These are phyloP conservation scores for Fraxinus anomala DNA, from an alignment of 257 asterid genomes.

Conservation along the genomic window DNA sequence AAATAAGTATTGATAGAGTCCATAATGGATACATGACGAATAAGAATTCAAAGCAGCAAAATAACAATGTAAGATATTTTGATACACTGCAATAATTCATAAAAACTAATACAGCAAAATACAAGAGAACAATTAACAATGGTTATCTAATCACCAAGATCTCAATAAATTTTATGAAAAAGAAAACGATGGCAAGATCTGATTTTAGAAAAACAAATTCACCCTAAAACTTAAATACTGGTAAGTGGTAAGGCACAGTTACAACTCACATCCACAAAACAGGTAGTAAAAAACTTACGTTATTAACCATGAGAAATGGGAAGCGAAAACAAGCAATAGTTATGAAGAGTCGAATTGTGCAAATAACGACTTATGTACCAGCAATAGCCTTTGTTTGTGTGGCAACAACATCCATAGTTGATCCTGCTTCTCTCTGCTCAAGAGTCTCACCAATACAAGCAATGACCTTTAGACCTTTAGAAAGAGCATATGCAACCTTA, in stretches of 20 bases:
- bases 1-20: neutral
- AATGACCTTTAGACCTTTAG: constrained; percentile 92
- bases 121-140: neutral
- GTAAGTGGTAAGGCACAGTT: neutral
- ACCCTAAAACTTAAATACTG: too few species aligned
- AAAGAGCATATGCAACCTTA: constrained; percentile 92
- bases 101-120: neutral
- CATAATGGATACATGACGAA: neutral
- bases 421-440: constrained; percentile 94
- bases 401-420: constrained; percentile 85
- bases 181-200: neutral
- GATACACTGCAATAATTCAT: neutral
- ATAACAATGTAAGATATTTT: neutral
- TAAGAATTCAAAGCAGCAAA: neutral
- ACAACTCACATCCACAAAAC: neutral
- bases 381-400: constrained; percentile 98
- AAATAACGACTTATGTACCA: constrained; percentile 32
- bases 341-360: neutral
- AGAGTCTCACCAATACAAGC: constrained; percentile 99
- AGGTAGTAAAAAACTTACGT: neutral
- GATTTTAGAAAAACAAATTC: neutral
- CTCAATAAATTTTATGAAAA: neutral
- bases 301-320: neutral
- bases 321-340: constrained; percentile 4
- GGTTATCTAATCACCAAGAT: neutral